Conservation (phyloP, 768 basidiomycete genomes). For the Mycena latifolia region DNA sequence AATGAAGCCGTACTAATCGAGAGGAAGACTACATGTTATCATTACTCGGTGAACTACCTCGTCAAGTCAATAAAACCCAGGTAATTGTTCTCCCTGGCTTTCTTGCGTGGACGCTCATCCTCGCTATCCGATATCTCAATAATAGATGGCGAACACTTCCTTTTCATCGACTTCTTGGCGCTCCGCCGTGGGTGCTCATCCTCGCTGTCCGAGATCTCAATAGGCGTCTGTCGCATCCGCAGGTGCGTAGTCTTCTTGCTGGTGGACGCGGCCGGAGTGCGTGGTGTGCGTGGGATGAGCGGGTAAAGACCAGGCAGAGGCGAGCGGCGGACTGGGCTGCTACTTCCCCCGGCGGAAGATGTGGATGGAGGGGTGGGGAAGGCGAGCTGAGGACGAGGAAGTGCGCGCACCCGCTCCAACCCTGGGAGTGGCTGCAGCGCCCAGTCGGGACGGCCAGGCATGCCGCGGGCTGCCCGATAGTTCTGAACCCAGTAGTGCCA, state of each 20-base stretch:
- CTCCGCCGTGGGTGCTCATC: not conserved
- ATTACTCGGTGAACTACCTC: not conserved
- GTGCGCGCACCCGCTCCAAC: no score
- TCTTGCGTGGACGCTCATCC: conserved; percentile 11
- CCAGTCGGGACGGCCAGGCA: conserved; percentile 6
- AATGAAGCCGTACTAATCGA: not conserved
- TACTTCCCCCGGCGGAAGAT: not conserved
- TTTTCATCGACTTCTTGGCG: not conserved
- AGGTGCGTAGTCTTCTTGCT: no score
- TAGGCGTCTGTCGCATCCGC: not conserved
- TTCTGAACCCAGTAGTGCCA: conserved; percentile 15
- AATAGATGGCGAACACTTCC: conserved; percentile 2
- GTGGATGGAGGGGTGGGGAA: not conserved
- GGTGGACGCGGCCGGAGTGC: no score
- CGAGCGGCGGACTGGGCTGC: not conserved
- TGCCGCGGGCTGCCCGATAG: conserved; percentile 6
- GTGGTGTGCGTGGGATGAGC: not conserved
- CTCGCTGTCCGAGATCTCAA: not conserved
- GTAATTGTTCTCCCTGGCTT: not conserved
- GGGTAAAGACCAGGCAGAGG: not conserved
- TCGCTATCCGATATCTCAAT: not conserved
- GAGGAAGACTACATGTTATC: not conserved
- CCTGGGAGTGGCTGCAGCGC: conserved; percentile 23
- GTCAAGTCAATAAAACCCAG: conserved; percentile 18
- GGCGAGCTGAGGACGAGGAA: not conserved